Conservation (phyloP, 495 filamentous ascomycete genomes). For the Pyrenula massariospora region DNA sequence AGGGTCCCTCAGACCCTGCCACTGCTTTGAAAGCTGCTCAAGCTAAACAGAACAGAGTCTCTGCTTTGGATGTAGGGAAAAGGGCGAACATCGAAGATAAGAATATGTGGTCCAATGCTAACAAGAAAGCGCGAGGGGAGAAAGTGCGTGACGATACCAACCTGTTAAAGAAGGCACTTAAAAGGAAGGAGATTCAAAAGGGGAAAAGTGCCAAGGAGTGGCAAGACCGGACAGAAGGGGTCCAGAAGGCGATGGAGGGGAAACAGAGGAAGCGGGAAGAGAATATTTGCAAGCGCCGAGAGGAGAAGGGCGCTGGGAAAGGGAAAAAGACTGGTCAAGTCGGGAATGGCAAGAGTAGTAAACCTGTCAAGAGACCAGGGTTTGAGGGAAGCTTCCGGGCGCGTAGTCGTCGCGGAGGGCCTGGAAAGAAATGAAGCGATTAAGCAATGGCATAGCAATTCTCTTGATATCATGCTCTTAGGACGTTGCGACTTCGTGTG, state of each 20-base stretch:
- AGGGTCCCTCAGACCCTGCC: conserved; percentile 69
- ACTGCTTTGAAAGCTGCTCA: conserved; percentile 57
- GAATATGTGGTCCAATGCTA: conserved; percentile 84
- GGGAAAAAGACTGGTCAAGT: conserved; percentile 41
- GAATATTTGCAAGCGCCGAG: conserved; percentile 73
- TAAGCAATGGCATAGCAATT: too few relatives aligned
- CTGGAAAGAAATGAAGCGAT: not conserved
- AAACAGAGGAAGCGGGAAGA: conserved; percentile 80
- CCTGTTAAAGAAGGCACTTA: conserved; percentile 88
- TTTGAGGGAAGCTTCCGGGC: conserved; percentile 75
- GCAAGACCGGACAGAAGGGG: conserved; percentile 66
- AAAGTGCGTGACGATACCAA: conserved; percentile 79
- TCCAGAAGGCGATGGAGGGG: conserved; percentile 63
- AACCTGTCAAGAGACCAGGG: conserved; percentile 53
- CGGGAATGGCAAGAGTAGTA: conserved; percentile 37
- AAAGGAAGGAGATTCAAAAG: conserved; percentile 83
- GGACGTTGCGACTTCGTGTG: too few relatives aligned
- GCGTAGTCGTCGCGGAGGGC: not conserved
- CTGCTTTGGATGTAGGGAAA: conserved; percentile 61
- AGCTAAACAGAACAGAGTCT: conserved; percentile 64
- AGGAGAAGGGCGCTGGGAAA: conserved; percentile 56
- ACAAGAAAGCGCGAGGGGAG: conserved; percentile 80
- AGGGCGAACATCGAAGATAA: conserved; percentile 80
- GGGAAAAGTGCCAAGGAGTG: conserved; percentile 83
- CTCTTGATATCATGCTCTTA: too few relatives aligned